Evolutionary conservation across 805 yeast genomes (phyloP).

Genomic region (Candida cerambycidarum): DNA sequence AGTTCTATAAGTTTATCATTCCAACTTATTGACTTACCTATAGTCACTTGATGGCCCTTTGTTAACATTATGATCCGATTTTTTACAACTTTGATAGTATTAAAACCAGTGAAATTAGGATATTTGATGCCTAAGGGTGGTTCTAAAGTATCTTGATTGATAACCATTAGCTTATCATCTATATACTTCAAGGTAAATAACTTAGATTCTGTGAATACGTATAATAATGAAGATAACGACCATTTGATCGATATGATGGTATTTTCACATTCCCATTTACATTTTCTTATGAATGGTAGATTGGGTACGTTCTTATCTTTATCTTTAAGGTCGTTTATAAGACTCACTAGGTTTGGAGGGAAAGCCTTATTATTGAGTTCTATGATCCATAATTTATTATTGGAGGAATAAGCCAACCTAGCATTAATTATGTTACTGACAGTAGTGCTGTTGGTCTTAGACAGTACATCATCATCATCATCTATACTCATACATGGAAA

Average conservation of each 20-base stretch:
- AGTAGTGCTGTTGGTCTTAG: no score
- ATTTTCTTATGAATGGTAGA: constrained; percentile 14
- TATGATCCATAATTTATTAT: constrained; percentile 55
- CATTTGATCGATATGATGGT: constrained; percentile 55
- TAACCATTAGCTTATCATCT: not conserved
- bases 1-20: constrained; percentile 56
- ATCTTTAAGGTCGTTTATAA: constrained; percentile 33
- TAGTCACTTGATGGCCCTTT: constrained; percentile 28
- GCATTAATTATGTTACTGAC: constrained; percentile 25
- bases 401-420: constrained; percentile 67
- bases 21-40: constrained; percentile 69
- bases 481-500: constrained; percentile 57
- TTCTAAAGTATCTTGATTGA: not conserved
- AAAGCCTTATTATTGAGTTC: constrained; percentile 44
- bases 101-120: not conserved
- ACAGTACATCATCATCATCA: no score
- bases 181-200: constrained; percentile 2
- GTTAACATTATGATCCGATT: constrained; percentile 8
- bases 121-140: not conserved
- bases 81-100: constrained; percentile 11
- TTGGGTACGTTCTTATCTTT: constrained; percentile 35
- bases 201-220: constrained; percentile 16
- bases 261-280: constrained; percentile 13
- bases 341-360: constrained; percentile 25
- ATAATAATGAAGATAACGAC: constrained; percentile 36